Conservation (phyloP, 805 yeast genomes). For the Ogataea degrootiae region DNA sequence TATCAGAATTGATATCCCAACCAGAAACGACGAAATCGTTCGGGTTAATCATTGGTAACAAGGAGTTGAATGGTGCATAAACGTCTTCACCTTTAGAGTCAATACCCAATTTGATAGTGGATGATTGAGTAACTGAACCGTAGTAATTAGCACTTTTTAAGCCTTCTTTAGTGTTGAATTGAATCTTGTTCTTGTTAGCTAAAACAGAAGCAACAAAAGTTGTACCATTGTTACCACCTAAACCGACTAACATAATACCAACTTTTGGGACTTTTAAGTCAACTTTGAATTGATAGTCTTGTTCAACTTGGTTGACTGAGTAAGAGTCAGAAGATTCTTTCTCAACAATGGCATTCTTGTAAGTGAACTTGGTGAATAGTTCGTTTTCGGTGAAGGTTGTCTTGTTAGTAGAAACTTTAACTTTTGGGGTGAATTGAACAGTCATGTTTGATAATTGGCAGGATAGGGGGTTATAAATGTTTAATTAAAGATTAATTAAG, state of each 20-base stretch:
- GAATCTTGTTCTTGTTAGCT: slow-evolving; percentile 76
- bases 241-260: slow-evolving; percentile 87
- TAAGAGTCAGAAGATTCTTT: slow-evolving; percentile 45
- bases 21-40: slow-evolving; percentile 88
- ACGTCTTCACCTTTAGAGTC: slow-evolving; percentile 80
- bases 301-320: slow-evolving; percentile 63
- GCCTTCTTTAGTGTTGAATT: slow-evolving; percentile 81
- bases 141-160: slow-evolving; percentile 68
- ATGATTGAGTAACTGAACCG: slow-evolving; percentile 92
- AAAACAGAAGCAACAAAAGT: slow-evolving; percentile 80
- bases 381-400: slow-evolving; percentile 45
- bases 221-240: slow-evolving; percentile 96
- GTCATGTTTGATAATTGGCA: slow-evolving; percentile 19
- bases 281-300: slow-evolving; percentile 80
- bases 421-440: slow-evolving; percentile 33
- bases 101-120: slow-evolving; percentile 86
- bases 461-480: not conserved
- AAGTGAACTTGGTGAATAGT: slow-evolving; percentile 58
- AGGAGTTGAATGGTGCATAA: slow-evolving; percentile 85
- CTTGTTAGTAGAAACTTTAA: slow-evolving; percentile 54
- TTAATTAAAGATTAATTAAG: not conserved
- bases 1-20: slow-evolving; percentile 83
- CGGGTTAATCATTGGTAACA: slow-evolving; percentile 86
- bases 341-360: slow-evolving; percentile 72
- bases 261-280: slow-evolving; percentile 78